Base-by-base conservation (phyloP, 345 rosid genomes). In the Stellera chamaejasme region DNA sequence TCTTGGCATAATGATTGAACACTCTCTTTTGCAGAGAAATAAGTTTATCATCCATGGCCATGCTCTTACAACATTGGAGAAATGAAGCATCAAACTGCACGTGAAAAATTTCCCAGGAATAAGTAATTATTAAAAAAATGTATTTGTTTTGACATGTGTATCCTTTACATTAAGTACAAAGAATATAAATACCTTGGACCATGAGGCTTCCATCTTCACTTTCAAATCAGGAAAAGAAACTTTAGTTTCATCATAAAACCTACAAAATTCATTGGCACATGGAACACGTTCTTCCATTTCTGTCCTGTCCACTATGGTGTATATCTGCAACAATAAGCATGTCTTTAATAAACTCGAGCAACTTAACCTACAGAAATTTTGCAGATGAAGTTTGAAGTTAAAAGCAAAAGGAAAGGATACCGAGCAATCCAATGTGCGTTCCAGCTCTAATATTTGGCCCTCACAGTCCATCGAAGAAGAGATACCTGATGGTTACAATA, bases 341-440 rank as follows among this genome's bases (percentile, higher is more conserved):
- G 58, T 47, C 23, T 32, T 32, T 32, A 32, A 8, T 32, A 32
- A 8, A 32, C 39, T 5, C 1, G 0, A 32, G 19, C 50, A 14
- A 48, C 1, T 48, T 9, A 48, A 13, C 5, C 19, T 13, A 19
- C 10, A 48, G 15, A 11, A 27, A 1, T 10, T 27, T 45, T 43
- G 26, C 13, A 55, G 9, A 48, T 47, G 43, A 70, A 32, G 41
- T 41, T 13, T 47, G 45, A 16, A 65, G 36, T 27, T 11, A 13
- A 56, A 23, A 63, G 41, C 10, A 39, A 50, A 68, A 36, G 36
- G 5, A 47, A 26, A 13, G 28, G 16, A 58, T 58, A 91, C 95
- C 82, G 76, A 78, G 28, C 93, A 80, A 68, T 84, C 93, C 88
- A 86, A 67, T 62, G 82, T 72, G 70, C 68, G 81, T 71, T 92